Evolutionary conservation across 2,329 filamentous ascomycete species (phyloP).

Genomic region (Teratosphaeria zuluensis): DNA sequence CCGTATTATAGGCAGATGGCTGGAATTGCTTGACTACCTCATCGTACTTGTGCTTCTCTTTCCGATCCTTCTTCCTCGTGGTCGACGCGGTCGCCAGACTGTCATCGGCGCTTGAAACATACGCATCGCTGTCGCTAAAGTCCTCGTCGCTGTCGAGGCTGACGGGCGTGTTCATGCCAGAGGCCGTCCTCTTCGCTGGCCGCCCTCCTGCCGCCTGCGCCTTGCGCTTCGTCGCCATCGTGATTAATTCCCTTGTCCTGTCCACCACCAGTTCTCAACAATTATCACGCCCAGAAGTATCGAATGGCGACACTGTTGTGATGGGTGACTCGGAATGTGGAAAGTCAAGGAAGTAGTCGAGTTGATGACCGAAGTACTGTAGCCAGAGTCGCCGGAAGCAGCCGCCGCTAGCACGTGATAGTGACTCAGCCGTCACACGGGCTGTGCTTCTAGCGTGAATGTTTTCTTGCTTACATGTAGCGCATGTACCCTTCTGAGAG

Average conservation of each 20-base stretch:
- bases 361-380: too few relatives aligned
- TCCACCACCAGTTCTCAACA: neutral
- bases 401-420: neutral
- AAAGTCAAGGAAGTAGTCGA: neutral
- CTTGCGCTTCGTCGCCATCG: constrained; percentile 31
- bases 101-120: constrained; percentile 13
- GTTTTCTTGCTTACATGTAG: too few relatives aligned
- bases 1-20: constrained; percentile 39
- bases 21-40: constrained; percentile 45
- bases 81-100: constrained; percentile 6
- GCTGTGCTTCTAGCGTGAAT: neutral
- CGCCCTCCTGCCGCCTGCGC: constrained; percentile 26
- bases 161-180: constrained; percentile 32
- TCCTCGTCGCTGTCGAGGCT: constrained; percentile 48
- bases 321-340: neutral
- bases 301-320: neutral
- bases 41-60: constrained; percentile 25
- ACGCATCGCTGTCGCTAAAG: constrained; percentile 37
- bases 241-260: neutral
- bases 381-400: neutral
- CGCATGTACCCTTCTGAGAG: too few relatives aligned
- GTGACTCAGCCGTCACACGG: neutral
- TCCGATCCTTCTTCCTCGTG: neutral
- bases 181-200: constrained; percentile 29
- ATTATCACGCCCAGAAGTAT: neutral